These are phyloP conservation scores for Fraxinus americana DNA, from an alignment of 257 asterid genomes.

Conservation along the genomic window DNA sequence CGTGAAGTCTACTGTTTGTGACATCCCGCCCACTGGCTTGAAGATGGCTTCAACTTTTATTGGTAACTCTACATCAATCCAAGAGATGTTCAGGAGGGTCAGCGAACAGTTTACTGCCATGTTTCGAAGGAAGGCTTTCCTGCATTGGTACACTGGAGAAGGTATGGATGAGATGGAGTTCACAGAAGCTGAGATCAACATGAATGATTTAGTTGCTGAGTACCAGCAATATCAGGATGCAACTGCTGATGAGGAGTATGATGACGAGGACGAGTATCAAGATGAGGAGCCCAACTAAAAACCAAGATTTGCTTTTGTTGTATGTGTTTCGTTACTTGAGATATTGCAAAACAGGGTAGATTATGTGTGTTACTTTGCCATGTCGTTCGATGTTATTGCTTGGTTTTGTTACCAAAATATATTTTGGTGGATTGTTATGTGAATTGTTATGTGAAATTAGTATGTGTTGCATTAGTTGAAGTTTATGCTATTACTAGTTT, in stretches of 20 bases:
- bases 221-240: conserved; percentile 36
- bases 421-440: neutral
- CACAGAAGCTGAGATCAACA: conserved; percentile 13
- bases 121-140: conserved; percentile 26
- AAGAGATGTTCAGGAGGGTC: conserved; percentile 30
- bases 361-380: neutral
- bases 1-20: conserved; percentile 32
- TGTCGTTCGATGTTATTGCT: neutral
- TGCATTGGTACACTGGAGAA: neutral
- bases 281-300: neutral
- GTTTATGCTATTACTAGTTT: neutral
- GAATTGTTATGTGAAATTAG: neutral
- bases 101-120: conserved; percentile 33
- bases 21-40: conserved; percentile 28
- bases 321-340: neutral
- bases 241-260: conserved; percentile 29
- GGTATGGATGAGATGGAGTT: neutral
- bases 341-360: neutral
- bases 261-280: conserved; percentile 8
- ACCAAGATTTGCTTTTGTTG: neutral
- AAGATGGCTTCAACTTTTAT: neutral
- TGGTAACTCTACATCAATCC: neutral
- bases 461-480: neutral
- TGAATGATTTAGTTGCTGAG: conserved; percentile 30
- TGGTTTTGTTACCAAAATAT: neutral